Evolutionary conservation across 768 basidiomycete genomes (phyloP).

Genomic region (Phaffia tasmanica): DNA sequence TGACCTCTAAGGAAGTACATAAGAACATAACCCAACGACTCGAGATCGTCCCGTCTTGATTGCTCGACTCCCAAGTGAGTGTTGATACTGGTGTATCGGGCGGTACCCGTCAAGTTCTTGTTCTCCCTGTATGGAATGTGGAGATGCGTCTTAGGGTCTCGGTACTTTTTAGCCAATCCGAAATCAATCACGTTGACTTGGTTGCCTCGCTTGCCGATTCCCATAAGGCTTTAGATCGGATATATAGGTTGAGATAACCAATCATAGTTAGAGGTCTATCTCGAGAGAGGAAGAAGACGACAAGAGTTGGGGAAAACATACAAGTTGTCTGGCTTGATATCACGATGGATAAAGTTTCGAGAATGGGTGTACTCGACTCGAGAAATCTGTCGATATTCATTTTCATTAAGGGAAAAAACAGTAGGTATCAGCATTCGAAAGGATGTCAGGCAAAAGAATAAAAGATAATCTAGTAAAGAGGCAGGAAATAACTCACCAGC

Average conservation of each 20-base stretch:
- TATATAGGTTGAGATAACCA: neutral
- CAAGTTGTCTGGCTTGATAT: conserved; percentile 98
- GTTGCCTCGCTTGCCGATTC: conserved; percentile 96
- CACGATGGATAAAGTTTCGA: conserved; percentile 86
- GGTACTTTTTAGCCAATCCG: conserved; percentile 98
- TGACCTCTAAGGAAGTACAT: conserved; percentile 99
- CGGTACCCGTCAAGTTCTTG: conserved; percentile 98
- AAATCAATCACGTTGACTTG: conserved; percentile 97
- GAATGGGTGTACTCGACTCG: conserved; percentile 96
- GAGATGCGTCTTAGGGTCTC: conserved; percentile 98
- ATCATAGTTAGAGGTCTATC: neutral
- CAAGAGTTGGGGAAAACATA: neutral
- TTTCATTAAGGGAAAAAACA: conserved; percentile 25
- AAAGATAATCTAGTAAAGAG: neutral
- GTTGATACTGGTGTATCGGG: conserved; percentile 98
- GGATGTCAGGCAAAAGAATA: conserved; percentile 26
- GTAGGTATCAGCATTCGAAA: neutral
- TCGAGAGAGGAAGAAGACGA: neutral
- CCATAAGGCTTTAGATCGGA: conserved; percentile 56
- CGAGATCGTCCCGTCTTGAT: conserved; percentile 92
- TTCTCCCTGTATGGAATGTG: conserved; percentile 99
- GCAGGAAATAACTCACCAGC: conserved; percentile 50
- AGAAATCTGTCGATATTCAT: conserved; percentile 52
- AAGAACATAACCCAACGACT: conserved; percentile 95
- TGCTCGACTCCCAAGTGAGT: conserved; percentile 96